Percentiles rank a stretch among this genome's conserved stretches.
Evolutionary conservation across 371 early-diverging fungal genomes (phyloP).

Genomic region (Apophysomyces ossiformis): DNA sequence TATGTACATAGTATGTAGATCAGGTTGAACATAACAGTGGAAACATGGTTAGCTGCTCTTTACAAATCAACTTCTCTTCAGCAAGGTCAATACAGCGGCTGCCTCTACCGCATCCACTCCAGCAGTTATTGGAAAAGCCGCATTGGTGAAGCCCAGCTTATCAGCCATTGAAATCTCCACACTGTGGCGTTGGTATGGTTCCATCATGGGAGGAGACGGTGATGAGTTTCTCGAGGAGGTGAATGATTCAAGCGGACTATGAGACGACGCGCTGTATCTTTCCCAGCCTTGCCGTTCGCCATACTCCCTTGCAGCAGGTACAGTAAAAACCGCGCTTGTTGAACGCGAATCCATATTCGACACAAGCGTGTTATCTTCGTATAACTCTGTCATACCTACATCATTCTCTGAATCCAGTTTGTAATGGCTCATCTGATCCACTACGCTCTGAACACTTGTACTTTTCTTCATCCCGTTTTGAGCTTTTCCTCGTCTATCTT

Average conservation of each 20-base stretch:
- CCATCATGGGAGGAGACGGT: constrained; percentile 10
- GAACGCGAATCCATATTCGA: background rate
- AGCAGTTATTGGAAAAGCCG: constrained; percentile 20
- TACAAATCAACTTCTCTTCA: constrained; percentile 40
- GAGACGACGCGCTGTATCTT: background rate
- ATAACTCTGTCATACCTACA: constrained; percentile 6
- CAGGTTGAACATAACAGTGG: constrained; percentile 5
- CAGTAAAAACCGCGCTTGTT: background rate
- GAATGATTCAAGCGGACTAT: constrained; percentile 5
- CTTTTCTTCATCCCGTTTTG: background rate
- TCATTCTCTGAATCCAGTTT: constrained; percentile 10
- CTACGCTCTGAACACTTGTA: background rate
- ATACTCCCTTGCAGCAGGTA: constrained; percentile 1
- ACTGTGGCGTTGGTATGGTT: constrained; percentile 13
- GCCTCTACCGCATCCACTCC: constrained; percentile 51
- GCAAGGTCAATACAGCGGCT: constrained; percentile 46
- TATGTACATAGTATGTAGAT: constrained; percentile 11
- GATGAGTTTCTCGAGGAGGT: constrained; percentile 12
- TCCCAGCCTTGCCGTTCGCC: constrained; percentile 5
- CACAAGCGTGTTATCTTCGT: background rate
- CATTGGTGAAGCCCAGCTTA: constrained; percentile 14
- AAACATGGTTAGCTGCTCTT: background rate
- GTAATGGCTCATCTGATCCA: background rate
- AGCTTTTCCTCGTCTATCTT: background rate
- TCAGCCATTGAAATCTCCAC: constrained; percentile 19